Evolutionary conservation across 495 filamentous ascomycete species (phyloP).

Genomic region (Aspergillus steynii): DNA sequence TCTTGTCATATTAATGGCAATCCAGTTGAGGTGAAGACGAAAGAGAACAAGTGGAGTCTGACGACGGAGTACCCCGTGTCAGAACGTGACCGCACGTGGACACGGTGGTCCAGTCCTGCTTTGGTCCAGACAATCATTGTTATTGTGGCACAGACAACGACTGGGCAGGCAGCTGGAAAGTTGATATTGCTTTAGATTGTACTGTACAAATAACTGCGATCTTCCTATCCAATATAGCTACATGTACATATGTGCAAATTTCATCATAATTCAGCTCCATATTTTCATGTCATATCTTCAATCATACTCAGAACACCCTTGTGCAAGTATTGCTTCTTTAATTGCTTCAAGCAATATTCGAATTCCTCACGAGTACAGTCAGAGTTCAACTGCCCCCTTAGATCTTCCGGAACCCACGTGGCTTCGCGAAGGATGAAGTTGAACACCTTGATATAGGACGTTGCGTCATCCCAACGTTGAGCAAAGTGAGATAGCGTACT

Average conservation of each 20-base stretch:
- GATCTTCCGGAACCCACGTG: slow-evolving; percentile 10
- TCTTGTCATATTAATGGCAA: slow-evolving; percentile 33
- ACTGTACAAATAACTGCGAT: background rate
- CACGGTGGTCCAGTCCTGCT: slow-evolving; percentile 33
- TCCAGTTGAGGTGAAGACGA: slow-evolving; percentile 15
- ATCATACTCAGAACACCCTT: slow-evolving; percentile 34
- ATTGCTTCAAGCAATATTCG: slow-evolving; percentile 20
- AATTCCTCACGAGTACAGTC: slow-evolving; percentile 19
- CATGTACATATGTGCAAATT: background rate
- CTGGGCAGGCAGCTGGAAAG: slow-evolving; percentile 24
- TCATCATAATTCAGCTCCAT: too few relatives aligned
- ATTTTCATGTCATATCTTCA: slow-evolving; percentile 31
- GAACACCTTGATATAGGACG: slow-evolving; percentile 27
- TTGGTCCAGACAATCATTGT: slow-evolving; percentile 31
- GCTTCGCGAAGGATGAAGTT: slow-evolving; percentile 23
- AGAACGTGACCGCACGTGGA: slow-evolving; percentile 30
- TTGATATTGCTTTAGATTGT: slow-evolving; percentile 25
- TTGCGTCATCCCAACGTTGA: slow-evolving; percentile 30
- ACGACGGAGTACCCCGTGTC: slow-evolving; percentile 25
- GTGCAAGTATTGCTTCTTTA: slow-evolving; percentile 32
- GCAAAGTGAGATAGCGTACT: slow-evolving; percentile 27
- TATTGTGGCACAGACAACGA: slow-evolving; percentile 19
- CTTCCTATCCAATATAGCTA: background rate
- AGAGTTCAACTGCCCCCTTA: background rate
- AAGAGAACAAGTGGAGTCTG: slow-evolving; percentile 22